These are phyloP conservation scores for Diaporthe sp. DNA, from an alignment of 2,329 filamentous ascomycete genomes.

Conservation along the genomic window DNA sequence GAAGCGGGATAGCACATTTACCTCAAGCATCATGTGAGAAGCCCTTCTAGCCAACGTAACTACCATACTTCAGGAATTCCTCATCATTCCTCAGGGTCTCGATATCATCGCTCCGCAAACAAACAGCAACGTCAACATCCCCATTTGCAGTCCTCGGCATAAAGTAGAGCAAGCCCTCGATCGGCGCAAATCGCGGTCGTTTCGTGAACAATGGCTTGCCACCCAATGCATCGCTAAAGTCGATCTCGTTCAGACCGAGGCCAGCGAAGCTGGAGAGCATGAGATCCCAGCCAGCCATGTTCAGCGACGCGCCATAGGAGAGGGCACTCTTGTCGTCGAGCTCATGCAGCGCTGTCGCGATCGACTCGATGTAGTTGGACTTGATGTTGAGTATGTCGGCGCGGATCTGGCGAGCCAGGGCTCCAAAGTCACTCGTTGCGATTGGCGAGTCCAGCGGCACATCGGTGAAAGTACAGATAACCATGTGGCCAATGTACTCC, in stretches of 20 bases:
- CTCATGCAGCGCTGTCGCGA: conserved; percentile 35
- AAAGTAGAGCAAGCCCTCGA: conserved; percentile 35
- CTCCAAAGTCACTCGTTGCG: conserved; percentile 15
- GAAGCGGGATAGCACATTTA: background rate
- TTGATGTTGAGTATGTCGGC: conserved; percentile 13
- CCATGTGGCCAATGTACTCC: conserved; percentile 35
- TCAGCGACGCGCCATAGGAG: conserved; percentile 23
- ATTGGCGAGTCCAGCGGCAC: conserved; percentile 9
- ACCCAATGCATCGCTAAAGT: conserved; percentile 35
- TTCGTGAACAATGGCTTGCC: conserved; percentile 30
- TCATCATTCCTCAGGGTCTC: conserved; percentile 21
- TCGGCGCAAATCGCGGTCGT: conserved; percentile 25
- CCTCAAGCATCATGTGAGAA: background rate
- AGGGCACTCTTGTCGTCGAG: conserved; percentile 32
- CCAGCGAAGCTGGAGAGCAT: conserved; percentile 34
- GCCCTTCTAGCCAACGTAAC: conserved; percentile 25
- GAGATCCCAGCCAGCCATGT: conserved; percentile 30
- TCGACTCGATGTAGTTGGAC: conserved; percentile 30
- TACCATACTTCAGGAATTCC: conserved; percentile 27
- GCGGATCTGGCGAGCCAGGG: conserved; percentile 28
- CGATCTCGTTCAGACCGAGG: conserved; percentile 10
- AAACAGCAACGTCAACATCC: conserved; percentile 33
- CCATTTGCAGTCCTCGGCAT: conserved; percentile 32
- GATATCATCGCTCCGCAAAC: conserved; percentile 28
- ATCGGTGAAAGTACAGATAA: conserved; percentile 25